Percentiles rank a stretch among this genome's conserved stretches.
Conservation (phyloP, 1,284 basidiomycete species). For the Retiboletus flavoniger region DNA sequence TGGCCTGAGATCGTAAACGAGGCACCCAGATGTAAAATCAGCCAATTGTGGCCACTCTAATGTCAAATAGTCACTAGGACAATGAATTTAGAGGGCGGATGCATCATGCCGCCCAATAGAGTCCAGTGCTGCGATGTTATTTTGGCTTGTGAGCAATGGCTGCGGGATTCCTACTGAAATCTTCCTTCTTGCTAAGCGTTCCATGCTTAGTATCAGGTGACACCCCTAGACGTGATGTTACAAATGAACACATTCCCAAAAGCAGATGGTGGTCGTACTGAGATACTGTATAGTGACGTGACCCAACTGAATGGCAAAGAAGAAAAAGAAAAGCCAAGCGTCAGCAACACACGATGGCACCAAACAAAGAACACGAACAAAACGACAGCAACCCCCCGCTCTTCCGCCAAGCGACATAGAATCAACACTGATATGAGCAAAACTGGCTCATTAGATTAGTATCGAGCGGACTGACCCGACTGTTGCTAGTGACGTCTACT, state of each 20-base stretch:
- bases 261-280: conserved; percentile 9
- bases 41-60: background rate
- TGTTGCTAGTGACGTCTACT: background rate
- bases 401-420: background rate
- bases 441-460: conserved; percentile 13
- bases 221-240: conserved; percentile 15
- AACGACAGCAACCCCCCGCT: conserved; percentile 8
- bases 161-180: background rate
- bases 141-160: conserved; percentile 13
- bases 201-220: conserved; percentile 24
- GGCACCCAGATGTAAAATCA: no score
- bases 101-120: background rate
- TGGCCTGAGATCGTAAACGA: no score
- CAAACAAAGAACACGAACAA: conserved; percentile 21
- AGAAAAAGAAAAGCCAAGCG: background rate
- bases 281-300: conserved; percentile 11
- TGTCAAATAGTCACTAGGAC: background rate
- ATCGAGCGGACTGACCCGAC: background rate
- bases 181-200: conserved; percentile 17
- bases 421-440: conserved; percentile 6
- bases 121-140: background rate
- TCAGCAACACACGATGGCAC: conserved; percentile 14
- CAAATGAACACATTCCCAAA: background rate
- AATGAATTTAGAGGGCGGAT: background rate
- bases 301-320: conserved; percentile 16